Evolutionary conservation across 495 filamentous ascomycete genomes (phyloP), one percentile per base, ranked within the genome.

Genomic region (Aspergillus avenaceus): DNA sequence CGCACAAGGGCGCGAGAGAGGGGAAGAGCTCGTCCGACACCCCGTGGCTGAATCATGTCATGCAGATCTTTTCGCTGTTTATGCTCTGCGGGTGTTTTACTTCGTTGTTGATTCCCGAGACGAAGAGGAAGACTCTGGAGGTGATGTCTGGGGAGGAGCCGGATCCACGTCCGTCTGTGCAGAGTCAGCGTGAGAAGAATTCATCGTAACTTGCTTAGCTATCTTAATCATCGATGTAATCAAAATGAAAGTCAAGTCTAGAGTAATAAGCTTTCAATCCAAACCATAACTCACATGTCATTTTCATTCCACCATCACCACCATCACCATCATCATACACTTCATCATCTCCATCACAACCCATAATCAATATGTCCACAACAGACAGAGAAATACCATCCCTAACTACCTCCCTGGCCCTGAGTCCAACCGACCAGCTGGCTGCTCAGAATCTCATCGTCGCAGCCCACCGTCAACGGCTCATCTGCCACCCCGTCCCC

Each of bases 31-130:
- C 68, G 0, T 57, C 65, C 14, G 65, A 55, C 8, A 65, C 67
- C 8, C 85, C 85, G 1, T 90, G 87, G 87, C 73, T 90, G 58
- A 81, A 90, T 69, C 85, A 90, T 64, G 82, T 90, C 43, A 81
- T 90, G 74, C 67, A 90, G 74, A 90, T 91, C 58, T 90, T 84
- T 56, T 84, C 85, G 7, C 69, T 86, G 26, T 91, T 91, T 71
- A 90, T 91, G 87, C 67, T 91, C 9, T 78, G 77, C 53, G 87
- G 87, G 49, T 54, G 80, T 50, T 75, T 85, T 54, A 84, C 84
- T 4, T 80, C 84, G 0, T 52, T 84, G 23, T 61, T 88, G 49
- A 87, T 92, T 46, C 81, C 81, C 0, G 87, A 91, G 76, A 91
- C 87, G 7, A 88, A 87, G 76, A 68, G 86, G 21, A 81, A 81